These are phyloP conservation scores for Nannizziopsis arthrosporioides DNA, from an alignment of 2,329 filamentous ascomycete species.

Conservation along the genomic window DNA sequence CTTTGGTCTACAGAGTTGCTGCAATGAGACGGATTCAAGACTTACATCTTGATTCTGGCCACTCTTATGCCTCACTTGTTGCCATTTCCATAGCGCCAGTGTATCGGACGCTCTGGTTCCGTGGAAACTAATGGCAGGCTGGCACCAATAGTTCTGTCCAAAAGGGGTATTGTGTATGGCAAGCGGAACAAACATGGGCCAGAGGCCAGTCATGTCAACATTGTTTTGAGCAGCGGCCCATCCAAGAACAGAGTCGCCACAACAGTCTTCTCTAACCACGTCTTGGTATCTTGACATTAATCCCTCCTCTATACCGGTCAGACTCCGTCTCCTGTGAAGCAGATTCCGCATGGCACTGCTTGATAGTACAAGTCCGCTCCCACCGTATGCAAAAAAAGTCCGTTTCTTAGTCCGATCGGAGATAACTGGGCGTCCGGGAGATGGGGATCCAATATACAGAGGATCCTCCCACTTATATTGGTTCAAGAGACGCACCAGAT, in stretches of 20 bases:
- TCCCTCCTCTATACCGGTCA: neutral
- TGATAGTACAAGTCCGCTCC: neutral
- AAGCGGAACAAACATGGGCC: neutral
- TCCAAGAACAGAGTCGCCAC: slow-evolving; percentile 2
- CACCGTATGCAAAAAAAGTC: neutral
- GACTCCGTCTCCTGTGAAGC: no score
- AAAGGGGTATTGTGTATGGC: neutral
- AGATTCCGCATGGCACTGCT: neutral
- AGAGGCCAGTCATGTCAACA: neutral
- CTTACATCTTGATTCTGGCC: neutral
- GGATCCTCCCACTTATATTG: neutral
- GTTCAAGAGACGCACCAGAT: neutral
- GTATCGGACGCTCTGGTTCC: neutral
- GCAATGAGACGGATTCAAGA: neutral
- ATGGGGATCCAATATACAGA: neutral
- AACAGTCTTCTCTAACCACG: neutral
- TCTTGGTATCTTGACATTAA: neutral
- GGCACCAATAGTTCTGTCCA: neutral
- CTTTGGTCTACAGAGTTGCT: no score
- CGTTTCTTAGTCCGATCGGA: neutral
- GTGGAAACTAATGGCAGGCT: slow-evolving; percentile 1
- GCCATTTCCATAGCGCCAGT: neutral
- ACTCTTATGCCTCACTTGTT: neutral
- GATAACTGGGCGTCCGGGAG: neutral
- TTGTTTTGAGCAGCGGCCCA: neutral